These are phyloP conservation scores for Neobulgaria alba DNA, from an alignment of 2,329 filamentous ascomycete species.

Conservation along the genomic window DNA sequence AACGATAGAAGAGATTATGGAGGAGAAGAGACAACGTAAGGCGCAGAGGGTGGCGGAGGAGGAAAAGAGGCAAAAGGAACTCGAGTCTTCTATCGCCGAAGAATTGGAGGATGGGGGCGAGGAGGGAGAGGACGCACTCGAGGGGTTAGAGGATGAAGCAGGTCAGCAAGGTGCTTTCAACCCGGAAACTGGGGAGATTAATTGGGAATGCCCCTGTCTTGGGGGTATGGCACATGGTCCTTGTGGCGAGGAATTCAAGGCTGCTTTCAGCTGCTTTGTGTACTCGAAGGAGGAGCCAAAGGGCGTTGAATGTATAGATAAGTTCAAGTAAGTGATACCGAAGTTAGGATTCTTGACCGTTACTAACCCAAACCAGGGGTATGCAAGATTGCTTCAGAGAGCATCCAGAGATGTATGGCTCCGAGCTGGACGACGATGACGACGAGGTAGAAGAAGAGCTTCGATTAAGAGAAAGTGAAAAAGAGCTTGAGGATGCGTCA, in stretches of 20 bases:
- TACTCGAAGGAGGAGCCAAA: constrained; percentile 90
- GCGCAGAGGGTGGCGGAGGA: constrained; percentile 21
- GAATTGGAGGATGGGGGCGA: constrained; percentile 16
- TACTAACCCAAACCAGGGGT: constrained; percentile 45
- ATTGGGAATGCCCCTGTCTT: constrained; percentile 98
- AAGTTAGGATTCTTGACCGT: constrained; percentile 1
- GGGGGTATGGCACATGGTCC: constrained; percentile 96
- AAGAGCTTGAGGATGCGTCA: constrained; percentile 5
- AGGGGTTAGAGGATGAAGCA: constrained; percentile 70
- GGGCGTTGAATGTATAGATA: constrained; percentile 95
- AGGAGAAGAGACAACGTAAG: constrained; percentile 45
- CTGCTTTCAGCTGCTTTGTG: constrained; percentile 98
- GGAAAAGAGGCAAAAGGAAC: constrained; percentile 13
- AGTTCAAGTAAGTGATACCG: constrained; percentile 69
- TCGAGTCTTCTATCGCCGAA: constrained; percentile 14
- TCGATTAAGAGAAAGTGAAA: constrained; percentile 18
- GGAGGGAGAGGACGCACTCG: constrained; percentile 30
- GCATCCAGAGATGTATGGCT: constrained; percentile 88
- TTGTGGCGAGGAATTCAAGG: constrained; percentile 91
- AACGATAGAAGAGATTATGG: constrained; percentile 59
- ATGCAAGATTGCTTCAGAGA: constrained; percentile 97
- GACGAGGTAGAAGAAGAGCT: constrained; percentile 39
- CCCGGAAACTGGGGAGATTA: constrained; percentile 97
- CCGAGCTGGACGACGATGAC: constrained; percentile 74
- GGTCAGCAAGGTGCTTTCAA: constrained; percentile 89